These are phyloP conservation scores for Paramecium biaurelia DNA, from an alignment of 73 alveolate genomes.

Conservation along the genomic window DNA sequence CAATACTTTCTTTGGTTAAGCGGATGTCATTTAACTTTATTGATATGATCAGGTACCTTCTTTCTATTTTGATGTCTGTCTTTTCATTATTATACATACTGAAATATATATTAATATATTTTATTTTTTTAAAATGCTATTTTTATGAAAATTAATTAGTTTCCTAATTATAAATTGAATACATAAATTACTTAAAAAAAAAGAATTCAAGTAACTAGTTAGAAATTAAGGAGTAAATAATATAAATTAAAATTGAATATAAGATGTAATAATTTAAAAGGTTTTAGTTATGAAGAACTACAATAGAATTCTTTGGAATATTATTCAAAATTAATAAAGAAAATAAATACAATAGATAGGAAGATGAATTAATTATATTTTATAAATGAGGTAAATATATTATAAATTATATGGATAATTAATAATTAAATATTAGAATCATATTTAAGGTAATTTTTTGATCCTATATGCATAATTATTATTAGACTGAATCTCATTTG, in stretches of 20 bases:
- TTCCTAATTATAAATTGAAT: neutral
- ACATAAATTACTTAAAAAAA: too few species aligned
- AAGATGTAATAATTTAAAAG: too few species aligned
- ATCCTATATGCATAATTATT: neutral
- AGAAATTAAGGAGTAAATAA: too few species aligned
- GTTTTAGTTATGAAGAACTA: too few species aligned
- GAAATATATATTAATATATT: neutral
- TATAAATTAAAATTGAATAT: too few species aligned
- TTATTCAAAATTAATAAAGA: too few species aligned
- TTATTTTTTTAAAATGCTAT: neutral
- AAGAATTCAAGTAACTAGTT: too few species aligned
- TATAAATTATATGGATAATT: neutral
- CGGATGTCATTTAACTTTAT: slow-evolving; percentile 21
- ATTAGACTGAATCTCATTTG: neutral
- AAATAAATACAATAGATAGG: too few species aligned
- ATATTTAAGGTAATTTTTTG: too few species aligned
- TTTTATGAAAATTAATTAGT: neutral
- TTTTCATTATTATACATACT: neutral
- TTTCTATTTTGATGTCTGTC: neutral
- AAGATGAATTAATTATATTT: too few species aligned
- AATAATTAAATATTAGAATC: neutral
- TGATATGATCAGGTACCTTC: slow-evolving; percentile 21
- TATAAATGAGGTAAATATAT: too few species aligned
- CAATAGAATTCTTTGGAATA: too few species aligned
- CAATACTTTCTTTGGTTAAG: neutral